These are phyloP conservation scores for Aspergillus quadricinctus DNA, from an alignment of 2,329 filamentous ascomycete species.

Conservation along the genomic window DNA sequence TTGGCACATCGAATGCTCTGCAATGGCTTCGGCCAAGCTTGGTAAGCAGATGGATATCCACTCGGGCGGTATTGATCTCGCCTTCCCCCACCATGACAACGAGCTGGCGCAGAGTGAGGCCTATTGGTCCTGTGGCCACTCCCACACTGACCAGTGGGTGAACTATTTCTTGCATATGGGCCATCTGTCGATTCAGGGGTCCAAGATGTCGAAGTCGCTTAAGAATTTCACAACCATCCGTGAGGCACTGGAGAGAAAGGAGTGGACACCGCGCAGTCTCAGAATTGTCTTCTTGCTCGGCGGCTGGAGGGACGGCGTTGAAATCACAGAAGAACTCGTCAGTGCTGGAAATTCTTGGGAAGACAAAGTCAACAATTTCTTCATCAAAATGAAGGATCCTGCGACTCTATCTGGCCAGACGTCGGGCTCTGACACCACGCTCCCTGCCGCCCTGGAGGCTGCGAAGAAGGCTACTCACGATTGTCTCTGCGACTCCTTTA, in stretches of 20 bases:
- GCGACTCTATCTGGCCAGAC: constrained; percentile 18
- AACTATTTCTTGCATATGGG: constrained; percentile 97
- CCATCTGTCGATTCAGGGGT: constrained; percentile 80
- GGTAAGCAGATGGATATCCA: constrained; percentile 86
- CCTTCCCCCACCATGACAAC: constrained; percentile 90
- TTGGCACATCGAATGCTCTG: constrained; percentile 97
- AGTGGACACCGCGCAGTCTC: constrained; percentile 74
- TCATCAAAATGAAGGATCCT: constrained; percentile 55
- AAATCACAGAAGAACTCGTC: constrained; percentile 80
- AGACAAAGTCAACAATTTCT: constrained; percentile 68
- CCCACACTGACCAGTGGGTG: constrained; percentile 67
- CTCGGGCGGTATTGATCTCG: constrained; percentile 85
- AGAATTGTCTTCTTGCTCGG: constrained; percentile 84
- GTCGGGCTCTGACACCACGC: constrained; percentile 27
- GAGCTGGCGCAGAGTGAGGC: constrained; percentile 87
- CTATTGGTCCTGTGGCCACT: constrained; percentile 57
- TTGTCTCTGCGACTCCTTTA: constrained; percentile 78
- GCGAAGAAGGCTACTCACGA: constrained; percentile 57
- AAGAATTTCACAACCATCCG: constrained; percentile 96
- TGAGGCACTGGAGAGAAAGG: constrained; percentile 64
- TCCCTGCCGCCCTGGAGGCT: constrained; percentile 47
- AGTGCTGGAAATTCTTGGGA: constrained; percentile 75
- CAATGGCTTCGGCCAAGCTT: constrained; percentile 88
- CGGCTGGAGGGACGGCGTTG: constrained; percentile 84
- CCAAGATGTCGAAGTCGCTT: constrained; percentile 92